Conservation (phyloP, 176 grass and related monocot species). For the Melocanna baccifera region DNA sequence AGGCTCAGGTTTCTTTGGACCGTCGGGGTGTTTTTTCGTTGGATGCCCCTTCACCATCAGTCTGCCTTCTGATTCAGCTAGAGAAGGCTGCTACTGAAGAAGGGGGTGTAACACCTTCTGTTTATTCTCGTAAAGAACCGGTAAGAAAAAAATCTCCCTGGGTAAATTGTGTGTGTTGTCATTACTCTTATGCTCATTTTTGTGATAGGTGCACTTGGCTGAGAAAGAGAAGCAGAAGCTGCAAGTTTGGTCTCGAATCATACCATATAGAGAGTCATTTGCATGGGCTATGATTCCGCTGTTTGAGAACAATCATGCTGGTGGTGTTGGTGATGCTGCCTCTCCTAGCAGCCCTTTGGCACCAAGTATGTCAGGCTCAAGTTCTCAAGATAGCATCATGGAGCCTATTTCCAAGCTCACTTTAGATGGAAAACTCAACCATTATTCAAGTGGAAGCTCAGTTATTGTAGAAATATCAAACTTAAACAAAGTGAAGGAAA, state of each 20-base stretch:
- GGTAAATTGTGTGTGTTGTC: not conserved
- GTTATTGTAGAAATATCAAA: constrained; percentile 96
- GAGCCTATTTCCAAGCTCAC: constrained; percentile 87
- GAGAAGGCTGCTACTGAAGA: constrained; percentile 93
- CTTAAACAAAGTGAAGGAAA: constrained; percentile 98
- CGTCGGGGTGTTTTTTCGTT: constrained; percentile 75
- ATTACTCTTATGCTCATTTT: constrained; percentile 33
- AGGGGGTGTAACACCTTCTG: constrained; percentile 87
- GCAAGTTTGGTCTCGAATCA: constrained; percentile 93
- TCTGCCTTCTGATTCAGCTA: constrained; percentile 90
- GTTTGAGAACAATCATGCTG: constrained; percentile 76
- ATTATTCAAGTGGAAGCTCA: constrained; percentile 83
- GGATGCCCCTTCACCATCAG: constrained; percentile 81
- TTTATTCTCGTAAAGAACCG: constrained; percentile 99
- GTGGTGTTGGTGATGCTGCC: constrained; percentile 47
- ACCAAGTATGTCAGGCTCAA: constrained; percentile 76
- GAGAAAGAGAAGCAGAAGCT: constrained; percentile 98
- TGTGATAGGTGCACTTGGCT: constrained; percentile 74
- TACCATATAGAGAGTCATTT: constrained; percentile 91
- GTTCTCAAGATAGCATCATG: constrained; percentile 69
- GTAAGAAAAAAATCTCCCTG: constrained; percentile 57
- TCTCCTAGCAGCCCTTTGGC: constrained; percentile 89
- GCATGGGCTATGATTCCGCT: constrained; percentile 93
- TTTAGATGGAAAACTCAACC: constrained; percentile 78
- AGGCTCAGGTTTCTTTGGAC: constrained; percentile 69